These are phyloP conservation scores for Zarea fungicola DNA, from an alignment of 2,329 filamentous ascomycete genomes.

Conservation along the genomic window DNA sequence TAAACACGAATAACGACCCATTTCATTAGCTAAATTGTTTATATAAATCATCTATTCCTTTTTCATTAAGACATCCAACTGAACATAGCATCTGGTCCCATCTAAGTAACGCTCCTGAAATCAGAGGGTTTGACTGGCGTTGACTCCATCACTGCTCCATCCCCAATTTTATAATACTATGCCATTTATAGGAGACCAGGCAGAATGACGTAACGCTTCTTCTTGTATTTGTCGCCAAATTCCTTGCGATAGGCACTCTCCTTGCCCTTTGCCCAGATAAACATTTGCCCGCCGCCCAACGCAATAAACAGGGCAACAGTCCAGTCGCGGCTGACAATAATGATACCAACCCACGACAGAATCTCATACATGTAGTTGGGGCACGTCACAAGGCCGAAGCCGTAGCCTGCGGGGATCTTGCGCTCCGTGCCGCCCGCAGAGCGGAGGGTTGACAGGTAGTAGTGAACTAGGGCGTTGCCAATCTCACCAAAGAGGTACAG, in stretches of 20 bases:
- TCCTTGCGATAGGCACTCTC: slow-evolving; percentile 85
- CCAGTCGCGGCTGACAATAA: slow-evolving; percentile 73
- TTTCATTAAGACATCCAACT: no score
- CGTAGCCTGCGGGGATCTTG: slow-evolving; percentile 80
- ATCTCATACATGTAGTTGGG: slow-evolving; percentile 97
- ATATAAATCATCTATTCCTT: neutral
- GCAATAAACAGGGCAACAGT: slow-evolving; percentile 70
- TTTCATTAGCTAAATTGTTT: neutral
- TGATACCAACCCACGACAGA: slow-evolving; percentile 78
- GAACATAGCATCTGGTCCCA: neutral
- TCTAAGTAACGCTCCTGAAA: neutral
- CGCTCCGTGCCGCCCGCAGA: slow-evolving; percentile 76
- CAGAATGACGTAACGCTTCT: slow-evolving; percentile 80
- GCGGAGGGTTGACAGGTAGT: slow-evolving; percentile 72
- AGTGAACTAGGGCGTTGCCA: slow-evolving; percentile 74
- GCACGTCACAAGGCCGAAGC: slow-evolving; percentile 84
- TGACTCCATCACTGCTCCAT: neutral
- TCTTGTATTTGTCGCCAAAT: slow-evolving; percentile 91
- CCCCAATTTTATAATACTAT: no score
- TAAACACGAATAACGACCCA: neutral
- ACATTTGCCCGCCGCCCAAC: slow-evolving; percentile 75
- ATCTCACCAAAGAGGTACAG: slow-evolving; percentile 75
- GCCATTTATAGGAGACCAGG: slow-evolving; percentile 63
- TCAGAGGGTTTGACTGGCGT: neutral
- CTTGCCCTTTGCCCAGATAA: slow-evolving; percentile 83